Evolutionary conservation across 345 rosid genomes (phyloP).

Genomic region (Eucalyptus cloeziana): DNA sequence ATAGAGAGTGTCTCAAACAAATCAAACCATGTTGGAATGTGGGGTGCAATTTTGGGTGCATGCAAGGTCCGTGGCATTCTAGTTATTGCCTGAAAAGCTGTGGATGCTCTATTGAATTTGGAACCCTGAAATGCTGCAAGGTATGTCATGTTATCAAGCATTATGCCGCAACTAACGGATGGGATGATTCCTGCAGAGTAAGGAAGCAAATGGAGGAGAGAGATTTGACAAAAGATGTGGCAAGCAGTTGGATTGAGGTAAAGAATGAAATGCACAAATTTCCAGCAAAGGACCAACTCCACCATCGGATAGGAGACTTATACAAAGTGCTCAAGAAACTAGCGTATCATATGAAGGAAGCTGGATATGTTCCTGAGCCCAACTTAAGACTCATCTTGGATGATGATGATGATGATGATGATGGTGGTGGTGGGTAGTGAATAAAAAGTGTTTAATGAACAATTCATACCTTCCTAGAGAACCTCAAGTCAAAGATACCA

Average conservation of each 20-base stretch:
- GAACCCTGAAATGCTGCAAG: constrained; percentile 25
- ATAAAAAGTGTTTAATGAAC: not conserved
- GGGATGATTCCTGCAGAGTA: constrained; percentile 19
- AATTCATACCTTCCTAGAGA: not conserved
- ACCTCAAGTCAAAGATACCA: not conserved
- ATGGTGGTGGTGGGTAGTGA: not conserved
- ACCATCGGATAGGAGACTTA: constrained; percentile 5
- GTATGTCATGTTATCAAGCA: constrained; percentile 24
- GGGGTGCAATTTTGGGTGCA: constrained; percentile 37
- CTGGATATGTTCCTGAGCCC: not conserved
- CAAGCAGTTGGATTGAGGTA: constrained; percentile 27
- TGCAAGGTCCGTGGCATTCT: constrained; percentile 16
- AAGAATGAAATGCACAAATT: constrained; percentile 21
- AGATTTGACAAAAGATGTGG: constrained; percentile 17
- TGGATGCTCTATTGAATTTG: constrained; percentile 14
- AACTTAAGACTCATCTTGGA: not conserved
- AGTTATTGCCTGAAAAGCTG: constrained; percentile 21
- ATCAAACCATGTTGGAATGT: constrained; percentile 14
- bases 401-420: not conserved
- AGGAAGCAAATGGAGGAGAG: constrained; percentile 17
- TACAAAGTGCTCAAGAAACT: not conserved
- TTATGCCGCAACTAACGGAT: constrained; percentile 17
- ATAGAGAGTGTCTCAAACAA: constrained; percentile 8
- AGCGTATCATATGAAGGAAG: constrained; percentile 15
- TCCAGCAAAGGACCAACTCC: constrained; percentile 13